phyloP scores from a whole-genome alignment of 305 asterid species.

The Solanum hybrid region DNA sequence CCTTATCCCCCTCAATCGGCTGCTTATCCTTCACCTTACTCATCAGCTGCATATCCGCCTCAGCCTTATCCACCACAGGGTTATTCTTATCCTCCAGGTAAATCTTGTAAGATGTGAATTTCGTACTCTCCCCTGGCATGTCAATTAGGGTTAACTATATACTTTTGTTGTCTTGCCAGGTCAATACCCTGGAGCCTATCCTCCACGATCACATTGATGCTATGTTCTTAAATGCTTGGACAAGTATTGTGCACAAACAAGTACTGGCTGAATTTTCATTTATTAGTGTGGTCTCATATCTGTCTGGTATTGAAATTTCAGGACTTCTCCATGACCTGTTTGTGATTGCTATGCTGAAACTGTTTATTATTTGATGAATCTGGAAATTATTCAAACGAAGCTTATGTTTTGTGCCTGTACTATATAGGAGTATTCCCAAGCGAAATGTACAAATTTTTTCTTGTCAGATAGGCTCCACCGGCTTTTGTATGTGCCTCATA shows the following conservation, averaged over 20 bases:
- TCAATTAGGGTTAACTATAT: neutral
- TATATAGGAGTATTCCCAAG: neutral
- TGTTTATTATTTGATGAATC: neutral
- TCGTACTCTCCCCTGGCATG: neutral
- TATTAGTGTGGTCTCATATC: neutral
- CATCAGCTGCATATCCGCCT: slow-evolving; percentile 46
- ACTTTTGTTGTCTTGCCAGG: slow-evolving; percentile 30
- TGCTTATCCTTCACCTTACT: slow-evolving; percentile 34
- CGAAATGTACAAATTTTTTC: neutral
- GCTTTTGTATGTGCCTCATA: neutral
- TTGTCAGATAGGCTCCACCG: neutral
- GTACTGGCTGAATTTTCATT: neutral
- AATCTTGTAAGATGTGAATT: neutral
- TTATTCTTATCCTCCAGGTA: slow-evolving; percentile 58
- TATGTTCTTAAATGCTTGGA: neutral
- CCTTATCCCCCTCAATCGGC: slow-evolving; percentile 41
- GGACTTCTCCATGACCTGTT: neutral
- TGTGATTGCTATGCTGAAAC: neutral
- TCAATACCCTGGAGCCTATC: slow-evolving; percentile 60
- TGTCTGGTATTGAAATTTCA: neutral
- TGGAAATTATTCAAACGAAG: neutral
- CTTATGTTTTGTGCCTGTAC: neutral
- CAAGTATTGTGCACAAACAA: neutral
- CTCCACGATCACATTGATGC: slow-evolving; percentile 55
- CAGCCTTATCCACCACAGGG: slow-evolving; percentile 33